phyloP scores from a whole-genome alignment of 768 basidiomycete species.

The Pleurotus djamor region DNA sequence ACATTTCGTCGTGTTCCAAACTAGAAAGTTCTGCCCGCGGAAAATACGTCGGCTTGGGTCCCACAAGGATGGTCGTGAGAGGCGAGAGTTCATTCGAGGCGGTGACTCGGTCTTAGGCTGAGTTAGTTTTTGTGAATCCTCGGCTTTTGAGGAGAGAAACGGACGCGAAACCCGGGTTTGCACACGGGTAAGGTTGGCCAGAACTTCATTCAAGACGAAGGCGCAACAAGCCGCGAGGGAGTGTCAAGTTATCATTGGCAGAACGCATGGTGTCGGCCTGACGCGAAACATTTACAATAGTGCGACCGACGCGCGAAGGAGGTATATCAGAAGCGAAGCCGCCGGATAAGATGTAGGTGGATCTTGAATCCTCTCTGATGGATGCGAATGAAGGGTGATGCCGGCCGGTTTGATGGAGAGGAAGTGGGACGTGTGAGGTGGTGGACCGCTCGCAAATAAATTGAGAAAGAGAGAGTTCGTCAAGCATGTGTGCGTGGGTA shows the following conservation, averaged over 20 bases:
- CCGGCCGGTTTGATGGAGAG: conserved; percentile 2
- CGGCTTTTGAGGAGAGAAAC: background rate
- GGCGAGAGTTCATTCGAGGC: background rate
- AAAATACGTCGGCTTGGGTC: background rate
- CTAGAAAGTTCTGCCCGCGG: background rate
- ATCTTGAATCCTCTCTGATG: background rate
- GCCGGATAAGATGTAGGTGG: background rate
- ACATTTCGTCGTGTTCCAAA: too few species aligned
- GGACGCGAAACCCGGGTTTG: background rate
- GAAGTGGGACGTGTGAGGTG: background rate
- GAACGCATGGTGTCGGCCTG: too few species aligned
- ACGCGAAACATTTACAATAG: background rate
- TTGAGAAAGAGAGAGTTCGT: background rate
- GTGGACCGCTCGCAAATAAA: background rate
- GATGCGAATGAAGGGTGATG: background rate
- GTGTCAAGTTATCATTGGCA: too few species aligned
- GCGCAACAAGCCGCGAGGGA: too few species aligned
- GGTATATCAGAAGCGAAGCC: too few species aligned
- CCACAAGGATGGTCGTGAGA: conserved; percentile 5
- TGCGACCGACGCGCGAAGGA: too few species aligned
- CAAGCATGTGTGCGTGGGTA: conserved; percentile 2
- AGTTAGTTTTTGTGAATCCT: background rate
- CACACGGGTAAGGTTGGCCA: background rate
- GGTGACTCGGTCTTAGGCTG: background rate
- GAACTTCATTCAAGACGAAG: too few species aligned